A percentile compares a stretch with the other conserved stretches of the same genome.
These are phyloP conservation scores for Ceratobasidium papillatum DNA, from an alignment of 1,284 basidiomycete genomes.

Conservation along the genomic window DNA sequence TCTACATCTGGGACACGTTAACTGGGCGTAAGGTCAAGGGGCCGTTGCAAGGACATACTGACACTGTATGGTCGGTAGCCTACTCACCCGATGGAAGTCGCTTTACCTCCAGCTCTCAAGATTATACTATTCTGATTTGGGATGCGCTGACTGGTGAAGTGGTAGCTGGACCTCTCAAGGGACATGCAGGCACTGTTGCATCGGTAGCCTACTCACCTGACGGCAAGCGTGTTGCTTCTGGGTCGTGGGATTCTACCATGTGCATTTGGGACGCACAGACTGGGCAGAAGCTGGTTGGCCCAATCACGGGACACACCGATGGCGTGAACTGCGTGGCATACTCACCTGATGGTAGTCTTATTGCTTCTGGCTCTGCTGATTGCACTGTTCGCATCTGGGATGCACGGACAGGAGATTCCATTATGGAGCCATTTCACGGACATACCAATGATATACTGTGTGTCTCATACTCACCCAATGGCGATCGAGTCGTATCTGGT, in stretches of 20 bases:
- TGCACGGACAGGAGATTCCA: too few relatives aligned
- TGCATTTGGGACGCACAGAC: conserved; percentile 24
- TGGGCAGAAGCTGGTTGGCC: neutral
- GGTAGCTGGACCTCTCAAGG: neutral
- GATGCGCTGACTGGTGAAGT: neutral
- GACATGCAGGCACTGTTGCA: neutral
- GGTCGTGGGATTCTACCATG: conserved; percentile 14
- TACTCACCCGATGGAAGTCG: conserved; percentile 29
- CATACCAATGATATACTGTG: neutral
- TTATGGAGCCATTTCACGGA: too few relatives aligned
- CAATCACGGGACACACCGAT: neutral
- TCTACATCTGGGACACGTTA: conserved; percentile 10
- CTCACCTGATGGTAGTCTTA: conserved; percentile 8
- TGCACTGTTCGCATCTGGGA: neutral
- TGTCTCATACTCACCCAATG: conserved; percentile 10
- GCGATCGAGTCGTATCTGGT: neutral
- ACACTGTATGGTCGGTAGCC: neutral
- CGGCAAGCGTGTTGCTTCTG: conserved; percentile 6
- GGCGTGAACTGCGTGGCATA: neutral
- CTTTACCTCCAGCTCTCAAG: conserved; percentile 7
- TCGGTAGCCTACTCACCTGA: conserved; percentile 32
- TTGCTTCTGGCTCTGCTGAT: neutral
- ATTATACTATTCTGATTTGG: conserved; percentile 25
- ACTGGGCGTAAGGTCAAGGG: neutral
- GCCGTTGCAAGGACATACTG: conserved; percentile 7